These are phyloP conservation scores for Agarophyton chilense DNA, from an alignment of 23 red algal genomes.

Conservation along the genomic window DNA sequence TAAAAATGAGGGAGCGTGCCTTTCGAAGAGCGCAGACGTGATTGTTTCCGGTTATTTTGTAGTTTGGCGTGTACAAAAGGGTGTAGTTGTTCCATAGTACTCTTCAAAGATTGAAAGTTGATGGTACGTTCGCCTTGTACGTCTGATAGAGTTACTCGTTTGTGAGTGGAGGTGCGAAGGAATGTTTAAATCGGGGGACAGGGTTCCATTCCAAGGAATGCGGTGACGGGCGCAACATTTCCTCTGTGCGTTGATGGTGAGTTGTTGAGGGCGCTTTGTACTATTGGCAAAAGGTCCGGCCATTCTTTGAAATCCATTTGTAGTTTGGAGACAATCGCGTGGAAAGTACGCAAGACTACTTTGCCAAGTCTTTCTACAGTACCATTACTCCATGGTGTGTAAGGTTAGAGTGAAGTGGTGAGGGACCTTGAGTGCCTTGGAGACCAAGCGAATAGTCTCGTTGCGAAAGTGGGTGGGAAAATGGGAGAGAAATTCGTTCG, in stretches of 20 bases:
- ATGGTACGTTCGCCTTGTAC: neutral
- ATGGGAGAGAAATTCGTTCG: neutral
- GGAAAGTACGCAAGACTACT: neutral
- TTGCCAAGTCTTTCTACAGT: neutral
- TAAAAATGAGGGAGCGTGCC: neutral
- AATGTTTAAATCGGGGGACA: neutral
- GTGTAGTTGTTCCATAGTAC: neutral
- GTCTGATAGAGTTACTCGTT: neutral
- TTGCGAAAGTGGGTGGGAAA: neutral
- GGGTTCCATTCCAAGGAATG: neutral
- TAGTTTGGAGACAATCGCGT: neutral
- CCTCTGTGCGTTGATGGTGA: neutral
- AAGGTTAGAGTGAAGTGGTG: slow-evolving; percentile 9
- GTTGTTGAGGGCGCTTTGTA: neutral
- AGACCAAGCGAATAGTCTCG: neutral
- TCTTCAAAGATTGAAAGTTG: neutral
- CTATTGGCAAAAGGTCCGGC: neutral
- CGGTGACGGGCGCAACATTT: neutral
- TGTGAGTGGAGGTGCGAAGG: neutral
- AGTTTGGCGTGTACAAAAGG: neutral
- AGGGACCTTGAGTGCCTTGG: neutral
- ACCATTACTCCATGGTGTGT: neutral
- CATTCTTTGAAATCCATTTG: neutral
- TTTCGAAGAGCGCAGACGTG: neutral
- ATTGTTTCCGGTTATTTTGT: neutral